These are phyloP conservation scores for Eimeria maxima DNA, from an alignment of 169 alveolate species.

Conservation along the genomic window DNA sequence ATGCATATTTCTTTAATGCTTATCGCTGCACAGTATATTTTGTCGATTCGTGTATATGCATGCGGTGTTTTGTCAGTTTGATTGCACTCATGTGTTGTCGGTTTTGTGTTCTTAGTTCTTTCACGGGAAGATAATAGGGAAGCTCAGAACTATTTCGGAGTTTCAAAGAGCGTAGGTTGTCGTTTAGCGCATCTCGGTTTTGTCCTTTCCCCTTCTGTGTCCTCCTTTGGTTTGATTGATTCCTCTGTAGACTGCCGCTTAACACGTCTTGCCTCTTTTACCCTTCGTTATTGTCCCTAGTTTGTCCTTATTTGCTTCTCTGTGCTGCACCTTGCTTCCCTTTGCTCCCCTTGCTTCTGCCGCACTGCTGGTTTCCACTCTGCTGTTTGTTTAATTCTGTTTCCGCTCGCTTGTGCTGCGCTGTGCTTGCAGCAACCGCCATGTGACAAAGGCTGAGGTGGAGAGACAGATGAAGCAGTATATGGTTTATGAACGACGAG, in stretches of 20 bases:
- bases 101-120: constrained; percentile 11
- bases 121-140: constrained; percentile 65
- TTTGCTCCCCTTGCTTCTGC: background rate
- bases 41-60: no score
- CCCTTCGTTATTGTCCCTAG: no score
- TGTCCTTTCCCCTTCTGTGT: background rate
- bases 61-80: no score
- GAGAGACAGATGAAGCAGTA: constrained; percentile 75
- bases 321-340: background rate
- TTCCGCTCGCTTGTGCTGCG: background rate
- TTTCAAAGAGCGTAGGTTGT: constrained; percentile 73
- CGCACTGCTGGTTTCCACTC: background rate
- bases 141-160: constrained; percentile 60
- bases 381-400: background rate
- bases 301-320: background rate
- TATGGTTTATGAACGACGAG: constrained; percentile 76
- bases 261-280: no score
- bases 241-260: no score
- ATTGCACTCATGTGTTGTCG: no score
- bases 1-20: no score
- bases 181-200: background rate
- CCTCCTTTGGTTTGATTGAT: background rate
- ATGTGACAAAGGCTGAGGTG: constrained; percentile 69
- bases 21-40: no score
- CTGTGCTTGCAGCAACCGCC: constrained; percentile 44